A percentile compares a stretch with the other conserved stretches of the same genome.
phyloP scores from a whole-genome alignment of 2,329 filamentous ascomycete genomes.

The Diaporthe capsici region DNA sequence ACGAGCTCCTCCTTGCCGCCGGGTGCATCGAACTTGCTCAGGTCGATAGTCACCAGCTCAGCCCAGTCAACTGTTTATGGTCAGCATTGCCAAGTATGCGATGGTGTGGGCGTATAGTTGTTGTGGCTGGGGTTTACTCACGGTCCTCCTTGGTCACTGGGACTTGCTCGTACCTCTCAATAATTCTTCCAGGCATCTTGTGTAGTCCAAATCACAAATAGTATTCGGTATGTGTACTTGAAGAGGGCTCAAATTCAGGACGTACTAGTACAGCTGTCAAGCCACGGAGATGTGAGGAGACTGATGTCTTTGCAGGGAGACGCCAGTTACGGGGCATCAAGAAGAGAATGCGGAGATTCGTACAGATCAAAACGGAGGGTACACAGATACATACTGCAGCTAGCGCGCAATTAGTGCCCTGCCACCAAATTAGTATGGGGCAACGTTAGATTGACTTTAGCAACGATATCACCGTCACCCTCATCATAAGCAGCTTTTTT shows the following conservation, averaged over 20 bases:
- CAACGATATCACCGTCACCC: no score
- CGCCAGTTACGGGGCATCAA: no score
- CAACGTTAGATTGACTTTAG: no score
- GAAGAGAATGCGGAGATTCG: no score
- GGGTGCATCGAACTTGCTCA: slow-evolving; percentile 50
- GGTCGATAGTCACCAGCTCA: slow-evolving; percentile 50
- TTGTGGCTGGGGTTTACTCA: slow-evolving; percentile 38
- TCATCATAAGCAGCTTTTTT: no score
- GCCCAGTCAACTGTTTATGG: slow-evolving; percentile 47
- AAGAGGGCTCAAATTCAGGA: neutral
- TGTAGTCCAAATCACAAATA: neutral
- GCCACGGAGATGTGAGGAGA: neutral
- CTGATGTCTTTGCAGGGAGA: neutral
- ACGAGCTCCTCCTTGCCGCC: slow-evolving; percentile 51
- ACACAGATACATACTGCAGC: no score
- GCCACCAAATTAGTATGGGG: no score
- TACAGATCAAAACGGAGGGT: no score
- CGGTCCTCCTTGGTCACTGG: slow-evolving; percentile 49
- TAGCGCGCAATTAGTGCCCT: no score
- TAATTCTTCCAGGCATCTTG: slow-evolving; percentile 47
- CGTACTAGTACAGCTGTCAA: neutral
- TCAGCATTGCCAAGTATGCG: neutral
- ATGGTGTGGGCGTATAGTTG: neutral
- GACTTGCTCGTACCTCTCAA: slow-evolving; percentile 49
- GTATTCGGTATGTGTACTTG: neutral